A percentile compares a stretch with the other conserved stretches of the same genome.
These are phyloP conservation scores for Beauveria pseudobassiana DNA, from an alignment of 2,329 filamentous ascomycete species.

Conservation along the genomic window DNA sequence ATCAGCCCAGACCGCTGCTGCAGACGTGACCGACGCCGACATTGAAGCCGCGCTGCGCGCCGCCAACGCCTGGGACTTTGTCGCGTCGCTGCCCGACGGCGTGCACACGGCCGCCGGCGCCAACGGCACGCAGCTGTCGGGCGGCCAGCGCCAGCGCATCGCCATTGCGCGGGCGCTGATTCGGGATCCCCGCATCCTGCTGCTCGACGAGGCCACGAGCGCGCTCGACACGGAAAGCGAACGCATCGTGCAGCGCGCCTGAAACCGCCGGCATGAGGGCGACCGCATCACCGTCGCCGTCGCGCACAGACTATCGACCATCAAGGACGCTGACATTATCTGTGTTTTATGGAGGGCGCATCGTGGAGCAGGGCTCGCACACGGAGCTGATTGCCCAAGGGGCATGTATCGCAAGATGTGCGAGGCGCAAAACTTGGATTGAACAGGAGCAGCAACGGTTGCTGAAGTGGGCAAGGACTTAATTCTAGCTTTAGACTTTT, in stretches of 20 bases:
- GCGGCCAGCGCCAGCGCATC: constrained; percentile 87
- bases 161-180: constrained; percentile 83
- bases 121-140: constrained; percentile 77
- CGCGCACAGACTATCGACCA: constrained; percentile 83
- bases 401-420: constrained; percentile 46
- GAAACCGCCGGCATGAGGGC: no score
- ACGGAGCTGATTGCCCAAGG: constrained; percentile 40
- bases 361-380: constrained; percentile 52
- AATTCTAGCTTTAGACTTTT: not conserved
- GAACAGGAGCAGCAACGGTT: not conserved
- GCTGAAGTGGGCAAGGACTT: not conserved
- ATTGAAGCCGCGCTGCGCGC: constrained; percentile 38
- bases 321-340: constrained; percentile 62
- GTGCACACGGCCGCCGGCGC: constrained; percentile 82
- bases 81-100: constrained; percentile 81
- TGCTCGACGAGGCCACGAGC: constrained; percentile 88
- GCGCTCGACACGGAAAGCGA: constrained; percentile 93
- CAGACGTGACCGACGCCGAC: constrained; percentile 23
- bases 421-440: constrained; percentile 30
- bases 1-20: not conserved
- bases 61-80: constrained; percentile 43
- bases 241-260: constrained; percentile 83
- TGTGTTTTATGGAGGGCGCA: constrained; percentile 47
- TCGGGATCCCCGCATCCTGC: constrained; percentile 86
- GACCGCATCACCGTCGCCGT: constrained; percentile 90